A percentile compares a stretch with the other conserved stretches of the same genome.
Conservation (phyloP, 352 stramenopile genomes). For the Thalassiosira oceanica region DNA sequence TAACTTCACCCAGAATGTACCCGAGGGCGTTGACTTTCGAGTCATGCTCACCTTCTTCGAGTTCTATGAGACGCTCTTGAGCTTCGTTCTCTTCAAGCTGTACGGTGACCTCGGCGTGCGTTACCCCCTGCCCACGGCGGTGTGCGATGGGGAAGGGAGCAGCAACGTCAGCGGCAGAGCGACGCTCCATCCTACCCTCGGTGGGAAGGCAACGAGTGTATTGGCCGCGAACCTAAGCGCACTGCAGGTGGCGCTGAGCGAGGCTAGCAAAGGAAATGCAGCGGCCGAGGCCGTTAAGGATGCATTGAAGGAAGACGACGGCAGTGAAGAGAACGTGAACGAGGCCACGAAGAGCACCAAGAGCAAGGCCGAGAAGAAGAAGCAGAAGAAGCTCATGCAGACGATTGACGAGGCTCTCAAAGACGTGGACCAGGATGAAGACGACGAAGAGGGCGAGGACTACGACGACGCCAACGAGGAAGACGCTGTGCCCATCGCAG, state of each 20-base stretch:
- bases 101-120: constrained; percentile 92
- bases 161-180: constrained; percentile 55
- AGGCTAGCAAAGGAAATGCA: constrained; percentile 34
- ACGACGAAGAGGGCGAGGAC: constrained; percentile 82
- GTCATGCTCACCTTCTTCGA: constrained; percentile 99
- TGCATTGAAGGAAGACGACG: constrained; percentile 71
- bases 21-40: constrained; percentile 96
- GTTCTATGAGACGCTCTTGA: constrained; percentile 98
- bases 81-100: constrained; percentile 98
- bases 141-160: constrained; percentile 21
- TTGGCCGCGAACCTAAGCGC: constrained; percentile 59
- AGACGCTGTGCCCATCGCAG: constrained; percentile 84
- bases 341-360: constrained; percentile 32
- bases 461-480: constrained; percentile 61
- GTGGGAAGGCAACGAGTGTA: constrained; percentile 44
- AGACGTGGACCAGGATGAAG: constrained; percentile 64
- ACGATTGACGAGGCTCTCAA: constrained; percentile 67
- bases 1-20: constrained; percentile 95
- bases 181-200: constrained; percentile 35
- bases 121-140: constrained; percentile 87
- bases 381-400: too few species aligned
- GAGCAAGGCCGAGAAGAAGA: constrained; percentile 45
- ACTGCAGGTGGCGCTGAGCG: constrained; percentile 57
- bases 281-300: constrained; percentile 63
- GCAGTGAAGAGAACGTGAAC: constrained; percentile 72